Evolutionary conservation across 331 rosid genomes (phyloP).

Genomic region (Dryas integrifolia): DNA sequence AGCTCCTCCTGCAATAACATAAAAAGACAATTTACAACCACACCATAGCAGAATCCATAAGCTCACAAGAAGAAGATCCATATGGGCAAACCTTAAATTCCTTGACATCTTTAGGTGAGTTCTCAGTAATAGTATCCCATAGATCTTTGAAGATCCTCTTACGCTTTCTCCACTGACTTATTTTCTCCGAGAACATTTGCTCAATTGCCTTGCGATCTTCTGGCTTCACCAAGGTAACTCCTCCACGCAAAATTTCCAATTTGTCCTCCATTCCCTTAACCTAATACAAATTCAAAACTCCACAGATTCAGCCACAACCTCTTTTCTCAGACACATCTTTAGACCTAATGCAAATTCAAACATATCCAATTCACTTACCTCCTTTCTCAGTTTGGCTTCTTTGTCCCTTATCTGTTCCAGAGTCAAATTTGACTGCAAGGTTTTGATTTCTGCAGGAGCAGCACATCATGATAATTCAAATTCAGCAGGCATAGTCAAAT

Average conservation of each 20-base stretch:
- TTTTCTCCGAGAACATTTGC: conserved; percentile 42
- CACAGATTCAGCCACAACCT: conserved; percentile 10
- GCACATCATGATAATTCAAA: not conserved
- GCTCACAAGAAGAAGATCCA: conserved; percentile 4
- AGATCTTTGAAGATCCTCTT: conserved; percentile 89
- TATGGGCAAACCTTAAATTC: conserved; percentile 62
- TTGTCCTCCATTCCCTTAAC: conserved; percentile 68
- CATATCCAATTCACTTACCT: conserved; percentile 44
- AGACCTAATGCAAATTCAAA: conserved; percentile 18
- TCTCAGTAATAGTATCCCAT: conserved; percentile 90
- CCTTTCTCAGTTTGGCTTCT: conserved; percentile 57
- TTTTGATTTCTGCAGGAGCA: conserved; percentile 59
- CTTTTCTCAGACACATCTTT: conserved; percentile 12
- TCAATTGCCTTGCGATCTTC: conserved; percentile 78
- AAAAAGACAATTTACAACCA: conserved; percentile 7
- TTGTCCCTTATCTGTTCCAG: conserved; percentile 68
- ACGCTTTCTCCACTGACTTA: conserved; percentile 85
- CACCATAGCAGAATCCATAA: not conserved
- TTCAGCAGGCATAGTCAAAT: not conserved
- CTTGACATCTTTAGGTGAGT: conserved; percentile 79
- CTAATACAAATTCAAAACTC: conserved; percentile 41
- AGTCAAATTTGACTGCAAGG: conserved; percentile 75
- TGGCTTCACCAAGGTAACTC: conserved; percentile 80
- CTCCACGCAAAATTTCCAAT: conserved; percentile 64
- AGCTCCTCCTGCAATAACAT: conserved; percentile 71